Percentiles rank a stretch among this genome's conserved stretches.
These are phyloP conservation scores for Rhizopus arrhizus DNA, from an alignment of 371 early-diverging fungal species.

Conservation along the genomic window DNA sequence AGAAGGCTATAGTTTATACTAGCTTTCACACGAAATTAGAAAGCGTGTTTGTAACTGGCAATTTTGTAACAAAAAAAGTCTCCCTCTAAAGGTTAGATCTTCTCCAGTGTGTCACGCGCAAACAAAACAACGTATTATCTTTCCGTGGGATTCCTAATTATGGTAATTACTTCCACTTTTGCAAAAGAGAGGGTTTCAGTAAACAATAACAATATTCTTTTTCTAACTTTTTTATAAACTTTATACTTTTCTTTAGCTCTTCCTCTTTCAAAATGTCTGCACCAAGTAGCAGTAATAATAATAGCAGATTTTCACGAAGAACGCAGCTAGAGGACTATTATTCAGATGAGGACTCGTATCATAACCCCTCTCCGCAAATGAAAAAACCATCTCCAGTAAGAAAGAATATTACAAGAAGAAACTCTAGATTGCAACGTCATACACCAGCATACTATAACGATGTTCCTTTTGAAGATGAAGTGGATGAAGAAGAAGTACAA, in stretches of 20 bases:
- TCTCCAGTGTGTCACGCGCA: no score
- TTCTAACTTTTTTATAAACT: not conserved
- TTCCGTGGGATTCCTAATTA: not conserved
- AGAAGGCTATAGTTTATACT: no score
- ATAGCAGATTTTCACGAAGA: slow-evolving; percentile 2
- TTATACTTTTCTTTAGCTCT: not conserved
- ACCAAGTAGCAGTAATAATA: slow-evolving; percentile 6
- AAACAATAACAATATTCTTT: slow-evolving; percentile 15
- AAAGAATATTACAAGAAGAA: slow-evolving; percentile 1
- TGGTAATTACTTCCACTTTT: not conserved
- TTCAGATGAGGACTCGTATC: slow-evolving; percentile 17
- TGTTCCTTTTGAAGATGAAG: slow-evolving; percentile 6
- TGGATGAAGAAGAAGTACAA: slow-evolving; percentile 13
- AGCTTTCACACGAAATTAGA: no score
- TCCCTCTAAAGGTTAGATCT: no score
- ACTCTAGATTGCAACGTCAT: not conserved
- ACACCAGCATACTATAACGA: not conserved
- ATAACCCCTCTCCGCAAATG: not conserved
- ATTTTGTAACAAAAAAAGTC: no score
- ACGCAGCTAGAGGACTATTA: slow-evolving; percentile 20
- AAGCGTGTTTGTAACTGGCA: no score
- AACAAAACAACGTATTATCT: not conserved
- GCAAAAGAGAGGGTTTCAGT: not conserved
- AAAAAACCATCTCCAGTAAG: not conserved
- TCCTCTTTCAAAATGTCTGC: slow-evolving; percentile 7